These are phyloP conservation scores for Solanum dulcamara DNA, from an alignment of 257 asterid species.

Conservation along the genomic window DNA sequence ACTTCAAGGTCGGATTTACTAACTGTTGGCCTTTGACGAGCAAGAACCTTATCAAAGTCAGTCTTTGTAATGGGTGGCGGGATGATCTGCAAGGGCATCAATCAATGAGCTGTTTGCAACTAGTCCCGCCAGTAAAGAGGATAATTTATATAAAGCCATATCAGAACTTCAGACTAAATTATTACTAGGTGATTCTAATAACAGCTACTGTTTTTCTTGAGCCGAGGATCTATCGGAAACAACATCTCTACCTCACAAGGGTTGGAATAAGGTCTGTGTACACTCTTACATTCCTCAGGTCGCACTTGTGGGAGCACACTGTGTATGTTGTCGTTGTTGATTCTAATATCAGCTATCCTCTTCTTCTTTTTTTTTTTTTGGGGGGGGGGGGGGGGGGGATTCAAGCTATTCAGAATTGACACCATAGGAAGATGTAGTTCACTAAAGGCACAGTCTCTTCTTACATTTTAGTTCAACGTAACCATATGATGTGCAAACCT, in stretches of 20 bases:
- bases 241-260: background rate
- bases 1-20: conserved; percentile 90
- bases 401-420: background rate
- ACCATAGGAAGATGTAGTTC: background rate
- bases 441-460: background rate
- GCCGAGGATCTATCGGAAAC: background rate
- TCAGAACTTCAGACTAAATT: background rate
- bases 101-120: background rate
- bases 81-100: conserved; percentile 38
- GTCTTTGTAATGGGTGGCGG: conserved; percentile 87
- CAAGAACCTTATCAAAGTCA: conserved; percentile 90
- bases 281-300: background rate
- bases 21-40: conserved; percentile 87
- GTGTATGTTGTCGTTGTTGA: background rate
- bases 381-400: too few relatives aligned
- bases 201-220: background rate
- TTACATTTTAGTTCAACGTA: background rate
- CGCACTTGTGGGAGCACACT: background rate
- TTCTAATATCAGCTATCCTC: background rate
- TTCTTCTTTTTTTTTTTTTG: background rate
- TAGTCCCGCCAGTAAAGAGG: background rate
- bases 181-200: background rate
- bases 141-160: background rate
- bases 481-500: background rate
- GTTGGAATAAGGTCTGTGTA: background rate